Evolutionary conservation across 352 stramenopile genomes (phyloP), one percentile per base, ranked within the genome.

Genomic region (Pythium sp.): DNA sequence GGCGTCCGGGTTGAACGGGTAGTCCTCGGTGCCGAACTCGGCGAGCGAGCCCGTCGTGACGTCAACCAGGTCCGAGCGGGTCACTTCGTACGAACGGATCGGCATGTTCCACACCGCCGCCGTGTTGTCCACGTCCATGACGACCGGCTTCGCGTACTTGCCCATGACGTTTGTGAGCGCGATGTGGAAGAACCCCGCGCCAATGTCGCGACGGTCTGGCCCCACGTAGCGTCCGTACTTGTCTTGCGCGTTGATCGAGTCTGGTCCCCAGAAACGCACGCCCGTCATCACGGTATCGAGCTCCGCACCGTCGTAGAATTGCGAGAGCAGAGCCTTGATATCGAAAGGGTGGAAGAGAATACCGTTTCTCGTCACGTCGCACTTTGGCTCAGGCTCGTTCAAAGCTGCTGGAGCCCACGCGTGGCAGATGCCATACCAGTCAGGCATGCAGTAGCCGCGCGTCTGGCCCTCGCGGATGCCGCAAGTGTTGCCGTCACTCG

Each of bases 391-490:
- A 0, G 58, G 51, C 41, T 88, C 80, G 0, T 78, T 43, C 4
- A 88, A 77, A 2, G 80, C 65, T 12, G 76, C 78, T 2, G 75
- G 70, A 0, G 76, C 47, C 77, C 75, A 88, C 15, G 78, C 78
- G 64, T 88, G 78, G 56, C 80, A 88, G 26, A 86, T 82, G 14
- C 80, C 80, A 24, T 69, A 82, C 80, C 80, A 88, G 20, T 57
- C 65, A 9, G 70, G 66, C 51, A 86, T 83, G 53, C 78, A 86
- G 62, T 82, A 86, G 30, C 78, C 78, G 55, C 65, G 34, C 46
- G 51, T 56, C 46, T 80, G 69, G 5, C 72, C 76, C 1, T 69
- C 58, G 41, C 76, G 76, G 34, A 65, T 68, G 61, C 70, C 72
- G 26, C 78, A 86, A 7, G 73, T 63, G 26, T 68, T 83, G 11